Conservation (phyloP, 768 basidiomycete genomes). For the Lactifluus rugatus region DNA sequence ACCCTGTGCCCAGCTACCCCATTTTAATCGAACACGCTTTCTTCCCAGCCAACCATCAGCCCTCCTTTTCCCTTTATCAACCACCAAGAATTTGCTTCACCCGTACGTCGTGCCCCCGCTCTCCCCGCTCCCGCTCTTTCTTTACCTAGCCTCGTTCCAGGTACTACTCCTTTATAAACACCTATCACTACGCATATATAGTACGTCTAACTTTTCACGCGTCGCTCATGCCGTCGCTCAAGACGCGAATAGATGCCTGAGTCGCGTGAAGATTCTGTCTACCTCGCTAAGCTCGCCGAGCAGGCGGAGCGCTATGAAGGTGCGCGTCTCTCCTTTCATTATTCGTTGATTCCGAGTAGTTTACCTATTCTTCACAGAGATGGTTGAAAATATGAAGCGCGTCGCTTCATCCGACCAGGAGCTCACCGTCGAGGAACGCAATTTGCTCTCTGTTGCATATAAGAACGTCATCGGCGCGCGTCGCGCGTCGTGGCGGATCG, state of each 20-base stretch:
- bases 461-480: conserved; percentile 99
- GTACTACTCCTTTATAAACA: conserved; percentile 15
- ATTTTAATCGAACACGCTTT: conserved; percentile 20
- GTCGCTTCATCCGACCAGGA: conserved; percentile 97
- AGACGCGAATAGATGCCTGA: conserved; percentile 54
- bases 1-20: conserved; percentile 22
- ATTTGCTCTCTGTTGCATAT: conserved; percentile 95
- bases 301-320: conserved; percentile 99
- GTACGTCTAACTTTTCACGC: background rate
- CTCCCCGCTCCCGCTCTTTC: conserved; percentile 8
- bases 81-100: conserved; percentile 12
- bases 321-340: conserved; percentile 25
- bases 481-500: conserved; percentile 95
- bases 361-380: conserved; percentile 42
- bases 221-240: conserved; percentile 1
- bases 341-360: conserved; percentile 9
- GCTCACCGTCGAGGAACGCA: conserved; percentile 96
- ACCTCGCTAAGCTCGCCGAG: conserved; percentile 99
- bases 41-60: conserved; percentile 15
- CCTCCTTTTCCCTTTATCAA: conserved; percentile 18
- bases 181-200: conserved; percentile 19
- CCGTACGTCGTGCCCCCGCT: conserved; percentile 11
- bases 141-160: conserved; percentile 18
- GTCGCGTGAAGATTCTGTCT: conserved; percentile 93
- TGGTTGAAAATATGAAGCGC: conserved; percentile 99